phyloP scores from a whole-genome alignment of 805 yeast species.

The Ogataea degrootiae region DNA sequence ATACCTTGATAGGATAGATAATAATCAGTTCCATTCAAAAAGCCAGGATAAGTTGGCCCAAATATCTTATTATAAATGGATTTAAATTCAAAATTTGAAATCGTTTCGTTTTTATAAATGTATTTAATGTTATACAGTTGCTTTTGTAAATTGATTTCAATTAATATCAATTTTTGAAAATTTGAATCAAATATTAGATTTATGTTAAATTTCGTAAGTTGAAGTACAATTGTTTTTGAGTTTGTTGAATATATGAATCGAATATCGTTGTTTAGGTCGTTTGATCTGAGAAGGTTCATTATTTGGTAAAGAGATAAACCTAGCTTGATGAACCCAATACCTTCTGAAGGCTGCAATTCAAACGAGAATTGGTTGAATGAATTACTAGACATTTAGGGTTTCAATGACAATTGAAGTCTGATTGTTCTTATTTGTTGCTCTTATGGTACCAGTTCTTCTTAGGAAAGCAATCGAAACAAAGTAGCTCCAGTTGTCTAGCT shows the following conservation, averaged over 20 bases:
- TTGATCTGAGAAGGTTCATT: conserved; percentile 10
- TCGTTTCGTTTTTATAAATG: conserved; percentile 20
- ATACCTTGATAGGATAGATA: conserved; percentile 54
- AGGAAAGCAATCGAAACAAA: background rate
- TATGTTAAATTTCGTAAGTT: conserved; percentile 17
- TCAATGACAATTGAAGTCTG: background rate
- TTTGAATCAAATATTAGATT: conserved; percentile 24
- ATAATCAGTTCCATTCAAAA: conserved; percentile 31
- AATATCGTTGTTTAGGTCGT: conserved; percentile 13
- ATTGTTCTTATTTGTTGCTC: no score
- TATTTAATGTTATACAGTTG: conserved; percentile 10
- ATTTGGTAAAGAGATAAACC: conserved; percentile 24
- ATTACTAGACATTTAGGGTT: background rate
- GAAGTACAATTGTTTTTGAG: conserved; percentile 15
- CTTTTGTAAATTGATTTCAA: conserved; percentile 19
- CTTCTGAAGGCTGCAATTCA: conserved; percentile 22
- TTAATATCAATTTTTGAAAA: conserved; percentile 23
- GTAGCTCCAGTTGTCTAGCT: background rate
- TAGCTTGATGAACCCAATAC: conserved; percentile 22
- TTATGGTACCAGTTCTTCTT: no score
- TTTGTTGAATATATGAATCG: conserved; percentile 20
- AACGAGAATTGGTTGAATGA: conserved; percentile 7
- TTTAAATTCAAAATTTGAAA: conserved; percentile 30
- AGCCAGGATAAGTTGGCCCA: conserved; percentile 63
- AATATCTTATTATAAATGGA: conserved; percentile 49